Evolutionary conservation across 176 grass and related monocot species (phyloP).

Genomic region (Oryza brachyantha): DNA sequence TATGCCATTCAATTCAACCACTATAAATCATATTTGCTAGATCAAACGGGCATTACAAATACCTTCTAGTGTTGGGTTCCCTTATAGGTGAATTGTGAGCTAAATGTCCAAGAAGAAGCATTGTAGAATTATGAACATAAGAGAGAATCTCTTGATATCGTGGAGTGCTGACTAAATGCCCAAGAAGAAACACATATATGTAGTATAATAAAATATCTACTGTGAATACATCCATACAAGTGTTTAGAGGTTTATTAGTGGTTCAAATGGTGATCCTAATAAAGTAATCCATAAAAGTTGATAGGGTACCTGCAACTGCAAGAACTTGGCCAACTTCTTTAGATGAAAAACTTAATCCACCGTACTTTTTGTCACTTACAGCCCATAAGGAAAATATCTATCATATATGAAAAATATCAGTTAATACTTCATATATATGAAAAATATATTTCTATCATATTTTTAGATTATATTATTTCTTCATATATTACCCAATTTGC

Average conservation of each 20-base stretch:
- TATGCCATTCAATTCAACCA: background rate
- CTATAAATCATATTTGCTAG: background rate
- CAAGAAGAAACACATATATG: no score
- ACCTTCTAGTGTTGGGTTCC: background rate
- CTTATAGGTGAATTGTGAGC: background rate
- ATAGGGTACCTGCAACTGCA: conserved; percentile 53
- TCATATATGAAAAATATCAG: background rate
- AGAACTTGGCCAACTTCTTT: conserved; percentile 79
- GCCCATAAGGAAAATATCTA: conserved; percentile 98
- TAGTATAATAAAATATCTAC: no score
- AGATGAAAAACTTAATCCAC: conserved; percentile 70
- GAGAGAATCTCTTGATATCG: background rate
- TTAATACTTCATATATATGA: background rate
- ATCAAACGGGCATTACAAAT: background rate
- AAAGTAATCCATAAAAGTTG: background rate
- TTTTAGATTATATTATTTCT: no score
- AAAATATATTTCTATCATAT: background rate
- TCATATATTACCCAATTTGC: background rate
- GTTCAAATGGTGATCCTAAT: background rate
- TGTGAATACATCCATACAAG: no score
- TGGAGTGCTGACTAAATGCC: no score
- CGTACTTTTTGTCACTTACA: conserved; percentile 66
- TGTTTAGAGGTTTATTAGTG: background rate
- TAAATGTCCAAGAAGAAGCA: background rate
- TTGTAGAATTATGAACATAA: background rate